A percentile compares a stretch with the other conserved stretches of the same genome.
phyloP scores from a whole-genome alignment of 106 monocot species.

The Amphibolis antarctica region DNA sequence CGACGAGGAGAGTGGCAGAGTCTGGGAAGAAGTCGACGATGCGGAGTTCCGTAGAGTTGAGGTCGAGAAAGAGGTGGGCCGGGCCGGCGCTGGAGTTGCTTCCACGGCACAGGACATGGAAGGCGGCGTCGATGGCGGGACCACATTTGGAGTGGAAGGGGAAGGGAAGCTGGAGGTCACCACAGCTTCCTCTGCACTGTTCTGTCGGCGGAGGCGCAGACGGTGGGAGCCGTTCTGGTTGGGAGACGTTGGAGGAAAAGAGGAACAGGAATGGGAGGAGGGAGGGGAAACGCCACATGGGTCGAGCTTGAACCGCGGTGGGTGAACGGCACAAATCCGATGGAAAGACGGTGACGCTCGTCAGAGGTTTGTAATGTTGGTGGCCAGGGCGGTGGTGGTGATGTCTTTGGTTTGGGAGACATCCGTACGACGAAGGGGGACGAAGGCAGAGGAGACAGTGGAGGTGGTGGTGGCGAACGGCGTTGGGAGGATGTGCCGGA shows the following conservation, averaged over 20 bases:
- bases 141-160: constrained; percentile 66
- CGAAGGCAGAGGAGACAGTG: too few species aligned
- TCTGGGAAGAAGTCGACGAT: constrained; percentile 33
- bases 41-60: constrained; percentile 28
- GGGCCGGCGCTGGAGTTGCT: not conserved
- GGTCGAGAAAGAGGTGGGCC: constrained; percentile 20
- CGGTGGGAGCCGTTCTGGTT: not conserved
- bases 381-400: too few species aligned
- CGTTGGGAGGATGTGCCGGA: too few species aligned
- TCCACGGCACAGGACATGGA: constrained; percentile 53
- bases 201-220: not conserved
- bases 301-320: not conserved
- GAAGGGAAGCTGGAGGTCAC: constrained; percentile 38
- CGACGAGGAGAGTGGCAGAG: constrained; percentile 48
- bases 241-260: constrained; percentile 15
- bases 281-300: constrained; percentile 6
- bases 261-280: constrained; percentile 9
- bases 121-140: constrained; percentile 26
- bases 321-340: not conserved
- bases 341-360: not conserved
- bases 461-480: too few species aligned
- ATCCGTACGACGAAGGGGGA: too few species aligned
- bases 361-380: too few species aligned
- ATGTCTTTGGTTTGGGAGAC: too few species aligned
- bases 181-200: constrained; percentile 46